Base-by-base conservation (phyloP, 1,284 basidiomycete species). In the Microbotryum lychnidis-dioicae region DNA sequence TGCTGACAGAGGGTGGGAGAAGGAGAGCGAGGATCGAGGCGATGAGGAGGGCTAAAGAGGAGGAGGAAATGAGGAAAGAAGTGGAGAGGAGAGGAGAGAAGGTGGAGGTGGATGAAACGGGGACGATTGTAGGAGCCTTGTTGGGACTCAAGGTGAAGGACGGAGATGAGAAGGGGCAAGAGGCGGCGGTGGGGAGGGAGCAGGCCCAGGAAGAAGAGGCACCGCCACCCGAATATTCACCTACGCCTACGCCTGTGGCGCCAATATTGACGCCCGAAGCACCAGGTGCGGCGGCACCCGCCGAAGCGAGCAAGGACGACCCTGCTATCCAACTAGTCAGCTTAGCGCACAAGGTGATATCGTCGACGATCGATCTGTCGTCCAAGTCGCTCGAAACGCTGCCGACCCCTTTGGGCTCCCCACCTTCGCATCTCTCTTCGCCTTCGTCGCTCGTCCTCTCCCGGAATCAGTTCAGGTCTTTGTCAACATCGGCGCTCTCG, bases 1-100 rank as follows among this genome's bases (percentile, higher is more conserved):
- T 65, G 20, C 14, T 49, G 12, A 65, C 63, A 2, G 60, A 60
- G 4, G 63, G 57, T 1, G 60, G 60, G 14, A 37, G 58, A n/a
- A 14, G 63, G 4, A 52, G 54, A 20, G 63, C 63, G 2, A 60
- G 60, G 7, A 60, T 60, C 21, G 47, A 52, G 31, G 56, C 56
- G 2, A 56, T 56, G 14, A 20, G 42, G 20, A 57, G 58, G 31
- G 10, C 23, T 7, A 53, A 47, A 2, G 61, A 58, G 27, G 25
- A 50, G 29, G 23, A n/a, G 29, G 25, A 29, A 21, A 29, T 45
- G 21, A 23, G 51, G 14, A 18, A 56, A 31, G 51, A 25, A n/a
- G 54, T 48, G 23, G 29, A 50, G 0, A 49, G n/a, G 31, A 23
- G 54, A 21, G 46, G 51, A 31, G 51, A 54, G 37, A 37, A 48